Evolutionary conservation across 768 basidiomycete genomes (phyloP), one percentile per base, ranked within the genome.

Genomic region (Termitomyces sp.): DNA sequence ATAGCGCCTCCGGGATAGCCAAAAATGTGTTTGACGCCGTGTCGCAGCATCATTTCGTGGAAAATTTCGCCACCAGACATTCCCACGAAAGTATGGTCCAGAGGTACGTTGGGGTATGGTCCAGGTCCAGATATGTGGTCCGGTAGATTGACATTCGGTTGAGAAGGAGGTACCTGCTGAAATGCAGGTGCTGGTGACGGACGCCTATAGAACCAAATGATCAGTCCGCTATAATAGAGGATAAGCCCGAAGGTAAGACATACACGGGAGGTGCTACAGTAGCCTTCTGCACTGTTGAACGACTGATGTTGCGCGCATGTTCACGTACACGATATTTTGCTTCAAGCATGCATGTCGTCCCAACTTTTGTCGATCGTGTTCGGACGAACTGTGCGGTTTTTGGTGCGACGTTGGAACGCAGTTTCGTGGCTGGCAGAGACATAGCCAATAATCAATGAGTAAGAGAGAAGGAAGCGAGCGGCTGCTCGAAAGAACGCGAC

Each of bases 41-140:
- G 97, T 47, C 96, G 83, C 60, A 95, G 86, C 92, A 99, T 96
- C 96, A 99, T 98, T 75, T 99, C 96, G 72, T 99, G 94, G 77
- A 99, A 97, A 69, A 99, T 98, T 73, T 98, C 84, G 28, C 96
- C 96, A 13, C 96, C 96, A 22, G 93, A 92, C 71, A 95, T 82
- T 50, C 96, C 97, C 55, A 98, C 81, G 68, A 99, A 98, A 8
- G 90, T 87, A 65, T 86, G 81, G 70, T 94, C 92, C 59, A 90
- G 73, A 41, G 78, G 78, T 22, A 75, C 73, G 61, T 76, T 77
- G 1, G 81, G 77, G 29, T 74, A 70, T 5, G 71, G 75, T 0
- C 75, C 73, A 13, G 75, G 75, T 10, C 73, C 73, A 26, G 69
- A 60, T 53, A 74, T 70, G 46, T 70, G 64, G 31, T 67, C 53